Conservation (phyloP, 2,329 filamentous ascomycete species). For the Diplodia mutila region DNA sequence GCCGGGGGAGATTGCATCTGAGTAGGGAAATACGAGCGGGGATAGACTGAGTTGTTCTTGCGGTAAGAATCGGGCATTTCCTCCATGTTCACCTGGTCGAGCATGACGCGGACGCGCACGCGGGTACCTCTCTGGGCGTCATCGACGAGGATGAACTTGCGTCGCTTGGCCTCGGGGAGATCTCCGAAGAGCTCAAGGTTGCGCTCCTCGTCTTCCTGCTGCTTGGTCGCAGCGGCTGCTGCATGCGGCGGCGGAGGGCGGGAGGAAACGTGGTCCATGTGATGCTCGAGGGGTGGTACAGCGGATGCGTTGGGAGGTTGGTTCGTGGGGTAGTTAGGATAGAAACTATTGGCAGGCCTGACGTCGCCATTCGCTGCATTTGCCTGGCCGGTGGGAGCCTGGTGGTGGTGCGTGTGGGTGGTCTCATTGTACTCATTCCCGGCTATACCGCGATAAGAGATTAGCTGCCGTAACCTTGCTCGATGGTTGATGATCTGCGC, state of each 20-base stretch:
- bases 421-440: constrained; percentile 63
- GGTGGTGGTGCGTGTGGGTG: constrained; percentile 69
- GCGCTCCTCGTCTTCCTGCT: constrained; percentile 60
- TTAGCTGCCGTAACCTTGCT: constrained; percentile 46
- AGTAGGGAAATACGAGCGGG: constrained; percentile 86
- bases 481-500: constrained; percentile 35
- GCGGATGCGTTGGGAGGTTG: constrained; percentile 57
- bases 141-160: constrained; percentile 96
- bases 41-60: constrained; percentile 85
- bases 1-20: constrained; percentile 89
- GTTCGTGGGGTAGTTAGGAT: constrained; percentile 67
- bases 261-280: constrained; percentile 53
- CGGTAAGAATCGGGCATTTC: constrained; percentile 97
- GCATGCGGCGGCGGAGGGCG: constrained; percentile 44
- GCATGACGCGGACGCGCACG: constrained; percentile 85
- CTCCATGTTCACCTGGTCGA: constrained; percentile 92
- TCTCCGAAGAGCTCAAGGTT: constrained; percentile 80
- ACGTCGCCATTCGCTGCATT: constrained; percentile 64
- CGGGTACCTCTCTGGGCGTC: constrained; percentile 80
- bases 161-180: constrained; percentile 84
- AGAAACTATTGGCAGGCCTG: constrained; percentile 77
- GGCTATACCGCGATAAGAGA: constrained; percentile 53
- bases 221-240: constrained; percentile 48
- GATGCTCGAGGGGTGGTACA: constrained; percentile 68
- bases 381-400: constrained; percentile 59